Conservation (phyloP, 1,139 yeast species). For the Pichia sp. region DNA sequence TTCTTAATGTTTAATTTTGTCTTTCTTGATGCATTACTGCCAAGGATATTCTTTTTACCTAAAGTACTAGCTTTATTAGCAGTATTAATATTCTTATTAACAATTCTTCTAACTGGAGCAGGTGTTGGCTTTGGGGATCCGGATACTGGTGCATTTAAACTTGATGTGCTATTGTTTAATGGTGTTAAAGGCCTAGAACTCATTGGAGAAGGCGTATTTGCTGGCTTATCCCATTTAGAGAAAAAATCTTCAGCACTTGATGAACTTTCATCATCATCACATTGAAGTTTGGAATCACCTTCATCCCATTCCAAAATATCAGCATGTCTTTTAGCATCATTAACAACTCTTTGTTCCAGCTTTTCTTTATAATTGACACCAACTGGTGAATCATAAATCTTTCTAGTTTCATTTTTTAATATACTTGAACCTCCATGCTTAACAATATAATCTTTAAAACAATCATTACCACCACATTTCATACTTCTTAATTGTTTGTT, state of each 20-base stretch:
- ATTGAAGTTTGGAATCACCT: conserved; percentile 30
- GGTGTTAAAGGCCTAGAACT: conserved; percentile 48
- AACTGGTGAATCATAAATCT: conserved; percentile 73
- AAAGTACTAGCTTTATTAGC: conserved; percentile 4
- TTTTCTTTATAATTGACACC: conserved; percentile 78
- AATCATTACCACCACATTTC: conserved; percentile 87
- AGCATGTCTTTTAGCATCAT: conserved; percentile 66
- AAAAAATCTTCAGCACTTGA: conserved; percentile 75
- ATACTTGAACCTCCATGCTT: conserved; percentile 80
- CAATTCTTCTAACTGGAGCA: conserved; percentile 20
- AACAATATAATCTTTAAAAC: conserved; percentile 72
- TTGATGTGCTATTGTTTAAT: conserved; percentile 13
- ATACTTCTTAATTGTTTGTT: conserved; percentile 80
- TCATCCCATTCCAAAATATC: conserved; percentile 53
- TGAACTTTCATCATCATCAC: conserved; percentile 35
- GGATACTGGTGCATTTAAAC: conserved; percentile 22
- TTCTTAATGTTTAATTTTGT: conserved; percentile 55
- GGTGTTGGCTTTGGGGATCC: conserved; percentile 24
- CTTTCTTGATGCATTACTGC: conserved; percentile 34
- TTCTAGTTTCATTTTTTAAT: conserved; percentile 56
- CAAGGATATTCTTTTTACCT: conserved; percentile 28
- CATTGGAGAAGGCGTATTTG: conserved; percentile 49
- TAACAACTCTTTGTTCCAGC: conserved; percentile 57
- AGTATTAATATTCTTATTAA: conserved; percentile 18
- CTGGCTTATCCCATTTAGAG: conserved; percentile 83